A percentile compares a stretch with the other conserved stretches of the same genome.
Conservation (phyloP, 192 early-diverging fungal genomes). For the Backusella tuberculispora region DNA sequence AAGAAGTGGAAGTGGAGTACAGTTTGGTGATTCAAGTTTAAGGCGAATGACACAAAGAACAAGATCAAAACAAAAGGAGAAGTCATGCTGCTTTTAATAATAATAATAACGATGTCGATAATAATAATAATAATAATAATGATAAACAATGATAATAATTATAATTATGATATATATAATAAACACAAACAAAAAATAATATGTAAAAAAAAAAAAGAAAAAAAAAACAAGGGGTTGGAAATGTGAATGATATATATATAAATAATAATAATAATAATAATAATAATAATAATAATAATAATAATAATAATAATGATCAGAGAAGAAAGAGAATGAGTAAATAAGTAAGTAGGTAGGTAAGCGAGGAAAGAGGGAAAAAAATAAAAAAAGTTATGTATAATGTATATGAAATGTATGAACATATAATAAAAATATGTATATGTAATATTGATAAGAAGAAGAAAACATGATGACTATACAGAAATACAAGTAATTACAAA, state of each 20-base stretch:
- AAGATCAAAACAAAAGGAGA: constrained; percentile 46
- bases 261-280: background rate
- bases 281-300: background rate
- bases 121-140: background rate
- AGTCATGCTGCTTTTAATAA: constrained; percentile 49
- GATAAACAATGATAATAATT: background rate
- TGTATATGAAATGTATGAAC: too few species aligned
- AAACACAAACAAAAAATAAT: background rate
- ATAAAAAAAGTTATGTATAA: too few species aligned
- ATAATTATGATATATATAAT: background rate
- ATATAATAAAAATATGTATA: too few species aligned
- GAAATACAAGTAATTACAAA: too few species aligned
- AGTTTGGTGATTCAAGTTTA: constrained; percentile 56
- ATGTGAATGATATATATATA: background rate
- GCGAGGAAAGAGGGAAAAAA: too few species aligned
- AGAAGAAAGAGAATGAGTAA: too few species aligned
- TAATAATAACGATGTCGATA: background rate
- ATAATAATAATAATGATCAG: background rate
- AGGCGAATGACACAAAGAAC: constrained; percentile 56
- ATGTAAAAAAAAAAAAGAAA: background rate
- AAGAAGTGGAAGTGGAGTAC: constrained; percentile 54
- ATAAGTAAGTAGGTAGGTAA: too few species aligned
- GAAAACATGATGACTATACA: too few species aligned
- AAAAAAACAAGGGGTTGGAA: background rate
- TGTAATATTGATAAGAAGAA: too few species aligned